Percentiles rank a stretch among this genome's conserved stretches.
phyloP scores from a whole-genome alignment of 139 green algal species.

The Microglena sp. region DNA sequence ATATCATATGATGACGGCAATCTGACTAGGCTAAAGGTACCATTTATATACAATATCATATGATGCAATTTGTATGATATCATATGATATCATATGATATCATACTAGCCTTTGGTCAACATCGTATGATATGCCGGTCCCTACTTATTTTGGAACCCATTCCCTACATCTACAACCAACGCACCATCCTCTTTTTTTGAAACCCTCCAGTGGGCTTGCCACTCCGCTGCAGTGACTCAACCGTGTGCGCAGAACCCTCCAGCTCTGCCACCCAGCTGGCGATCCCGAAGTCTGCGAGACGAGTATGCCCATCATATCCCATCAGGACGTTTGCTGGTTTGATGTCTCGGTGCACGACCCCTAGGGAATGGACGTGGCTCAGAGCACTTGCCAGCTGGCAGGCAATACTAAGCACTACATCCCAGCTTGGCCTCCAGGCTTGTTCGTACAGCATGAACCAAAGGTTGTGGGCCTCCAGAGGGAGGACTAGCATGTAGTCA shows the following conservation, averaged over 20 bases:
- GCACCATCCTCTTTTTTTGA: slow-evolving; percentile 45
- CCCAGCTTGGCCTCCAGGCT: slow-evolving; percentile 44
- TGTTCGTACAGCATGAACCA: slow-evolving; percentile 39
- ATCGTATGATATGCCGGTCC: too few relatives aligned
- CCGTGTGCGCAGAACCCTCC: background rate
- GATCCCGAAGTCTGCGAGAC: slow-evolving; percentile 30
- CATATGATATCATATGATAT: too few relatives aligned
- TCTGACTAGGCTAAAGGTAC: too few relatives aligned
- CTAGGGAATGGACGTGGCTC: background rate
- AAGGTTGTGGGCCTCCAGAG: slow-evolving; percentile 38
- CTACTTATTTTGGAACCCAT: too few relatives aligned
- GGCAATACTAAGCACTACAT: slow-evolving; percentile 29
- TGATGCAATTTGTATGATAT: too few relatives aligned
- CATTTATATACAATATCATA: too few relatives aligned
- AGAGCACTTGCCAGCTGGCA: slow-evolving; percentile 27
- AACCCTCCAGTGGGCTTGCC: slow-evolving; percentile 49
- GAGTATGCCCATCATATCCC: background rate
- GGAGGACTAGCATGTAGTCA: slow-evolving; percentile 61
- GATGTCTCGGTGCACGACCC: background rate
- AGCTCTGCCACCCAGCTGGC: background rate
- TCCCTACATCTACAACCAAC: too few relatives aligned
- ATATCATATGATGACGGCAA: too few relatives aligned
- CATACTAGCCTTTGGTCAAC: too few relatives aligned
- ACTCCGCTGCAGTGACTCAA: too few relatives aligned
- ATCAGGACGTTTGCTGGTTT: slow-evolving; percentile 11